Evolutionary conservation across 2,329 filamentous ascomycete genomes (phyloP).

Genomic region (Botrytis fabae): DNA sequence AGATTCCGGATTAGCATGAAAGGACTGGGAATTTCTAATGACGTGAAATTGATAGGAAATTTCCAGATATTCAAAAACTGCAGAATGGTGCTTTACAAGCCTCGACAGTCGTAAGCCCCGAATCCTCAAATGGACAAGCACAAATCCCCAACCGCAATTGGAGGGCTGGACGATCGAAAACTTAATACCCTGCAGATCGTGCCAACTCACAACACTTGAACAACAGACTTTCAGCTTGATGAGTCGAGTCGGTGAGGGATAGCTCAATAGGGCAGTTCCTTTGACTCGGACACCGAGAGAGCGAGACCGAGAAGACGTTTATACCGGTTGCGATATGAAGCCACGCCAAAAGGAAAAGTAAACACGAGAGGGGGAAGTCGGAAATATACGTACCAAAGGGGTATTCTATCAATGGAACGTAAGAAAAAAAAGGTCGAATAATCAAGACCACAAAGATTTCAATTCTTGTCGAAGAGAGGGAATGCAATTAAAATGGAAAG

Average conservation of each 20-base stretch:
- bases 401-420: background rate
- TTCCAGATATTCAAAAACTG: background rate
- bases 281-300: background rate
- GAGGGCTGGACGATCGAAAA: background rate
- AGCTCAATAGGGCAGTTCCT: background rate
- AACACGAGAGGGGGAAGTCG: background rate
- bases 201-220: conserved; percentile 18
- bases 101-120: background rate
- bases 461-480: background rate
- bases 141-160: background rate
- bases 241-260: conserved; percentile 5
- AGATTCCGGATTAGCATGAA: conserved; percentile 15
- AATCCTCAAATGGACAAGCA: background rate
- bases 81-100: conserved; percentile 11
- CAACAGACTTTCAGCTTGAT: background rate
- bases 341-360: conserved; percentile 2
- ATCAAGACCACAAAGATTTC: background rate
- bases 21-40: background rate
- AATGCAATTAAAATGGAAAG: conserved; percentile 4
- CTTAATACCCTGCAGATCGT: conserved; percentile 9
- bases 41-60: conserved; percentile 9
- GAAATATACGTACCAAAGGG: conserved; percentile 20
- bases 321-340: conserved; percentile 2
- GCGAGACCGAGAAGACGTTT: background rate
- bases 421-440: background rate